phyloP scores from a whole-genome alignment of 2,329 filamentous ascomycete genomes.

The Bipolaris victoriae region DNA sequence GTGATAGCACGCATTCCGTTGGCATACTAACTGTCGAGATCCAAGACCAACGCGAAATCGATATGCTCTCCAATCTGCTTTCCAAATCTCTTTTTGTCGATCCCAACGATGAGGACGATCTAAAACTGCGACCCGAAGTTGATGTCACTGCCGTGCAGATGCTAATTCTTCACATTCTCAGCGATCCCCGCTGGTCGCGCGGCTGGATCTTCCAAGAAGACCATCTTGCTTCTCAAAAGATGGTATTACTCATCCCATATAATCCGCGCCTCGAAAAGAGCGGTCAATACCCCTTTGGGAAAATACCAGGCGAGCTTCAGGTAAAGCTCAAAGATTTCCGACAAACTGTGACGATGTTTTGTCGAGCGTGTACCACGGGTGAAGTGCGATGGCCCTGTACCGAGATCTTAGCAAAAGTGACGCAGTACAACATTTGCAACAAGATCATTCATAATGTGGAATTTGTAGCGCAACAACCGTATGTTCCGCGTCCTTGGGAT shows the following conservation, averaged over 20 bases:
- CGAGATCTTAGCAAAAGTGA: conserved; percentile 23
- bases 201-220: conserved; percentile 37
- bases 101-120: not conserved
- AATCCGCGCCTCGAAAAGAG: not conserved
- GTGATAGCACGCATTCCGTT: conserved; percentile 12
- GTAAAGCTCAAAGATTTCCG: conserved; percentile 19
- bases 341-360: conserved; percentile 25
- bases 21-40: conserved; percentile 22
- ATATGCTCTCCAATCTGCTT: conserved; percentile 17
- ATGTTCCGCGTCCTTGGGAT: not conserved
- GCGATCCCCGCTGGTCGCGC: conserved; percentile 26
- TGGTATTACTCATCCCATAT: conserved; percentile 26
- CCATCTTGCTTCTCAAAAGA: conserved; percentile 21
- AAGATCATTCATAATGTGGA: not conserved
- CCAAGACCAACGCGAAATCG: conserved; percentile 13
- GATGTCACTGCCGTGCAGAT: conserved; percentile 9
- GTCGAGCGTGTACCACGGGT: conserved; percentile 14
- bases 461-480: not conserved
- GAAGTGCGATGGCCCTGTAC: conserved; percentile 5
- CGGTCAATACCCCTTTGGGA: conserved; percentile 7
- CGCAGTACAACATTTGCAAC: conserved; percentile 32
- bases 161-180: conserved; percentile 21
- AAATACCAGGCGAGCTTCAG: conserved; percentile 19
- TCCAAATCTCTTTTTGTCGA: conserved; percentile 8
- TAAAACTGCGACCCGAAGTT: not conserved